Base-by-base conservation (phyloP, 139 green algal genomes). In the Haematococcus lacustris region DNA sequence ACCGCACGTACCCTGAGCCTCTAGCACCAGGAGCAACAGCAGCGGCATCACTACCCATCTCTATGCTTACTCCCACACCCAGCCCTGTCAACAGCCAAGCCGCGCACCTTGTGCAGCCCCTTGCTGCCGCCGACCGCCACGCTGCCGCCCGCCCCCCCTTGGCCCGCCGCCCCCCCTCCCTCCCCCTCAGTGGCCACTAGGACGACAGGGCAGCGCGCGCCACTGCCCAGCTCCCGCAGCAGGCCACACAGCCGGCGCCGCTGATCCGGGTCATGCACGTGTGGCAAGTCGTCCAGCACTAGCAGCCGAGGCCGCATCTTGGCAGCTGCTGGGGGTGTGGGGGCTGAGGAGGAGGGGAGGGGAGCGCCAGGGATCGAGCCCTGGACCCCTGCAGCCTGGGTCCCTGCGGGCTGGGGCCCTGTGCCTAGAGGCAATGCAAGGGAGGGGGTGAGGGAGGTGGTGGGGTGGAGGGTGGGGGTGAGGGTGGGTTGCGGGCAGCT, bases 241-340 rank as follows among this genome's bases (percentile, higher is more conserved):
- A 79, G 66, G 6, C 61, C 71, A 4, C 73, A 74, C 43, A 94
- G 78, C 30, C 84, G 78, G 30, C 63, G 41, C n/a, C 82, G 76
- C 43, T 82, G 69, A 37, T 85, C 82, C 0, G 70, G 3, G 23
- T 86, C 83, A 5, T 70, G 35, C 1, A 73, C 77, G 59, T 90
- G 79, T 0, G 89, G 89, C 69, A 94, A 59, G 71, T 94, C 89
- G 37, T 94, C 89, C 13, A 64, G 57, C 57, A 57, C 47, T n/a
- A 35, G 32, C 57, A 30, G 32, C 57, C 57, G 28, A 37, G n/a
- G n/a, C n/a, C n/a, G n/a, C n/a, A n/a, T n/a, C n/a, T n/a, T n/a
- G n/a, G n/a, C n/a, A n/a, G n/a, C n/a, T n/a, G n/a, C n/a, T n/a
- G n/a, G n/a, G n/a, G n/a, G n/a, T n/a, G n/a, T n/a, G n/a, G n/a